These are phyloP conservation scores for Fonsecaea pugnacius DNA, from an alignment of 2,329 filamentous ascomycete species.

Conservation along the genomic window DNA sequence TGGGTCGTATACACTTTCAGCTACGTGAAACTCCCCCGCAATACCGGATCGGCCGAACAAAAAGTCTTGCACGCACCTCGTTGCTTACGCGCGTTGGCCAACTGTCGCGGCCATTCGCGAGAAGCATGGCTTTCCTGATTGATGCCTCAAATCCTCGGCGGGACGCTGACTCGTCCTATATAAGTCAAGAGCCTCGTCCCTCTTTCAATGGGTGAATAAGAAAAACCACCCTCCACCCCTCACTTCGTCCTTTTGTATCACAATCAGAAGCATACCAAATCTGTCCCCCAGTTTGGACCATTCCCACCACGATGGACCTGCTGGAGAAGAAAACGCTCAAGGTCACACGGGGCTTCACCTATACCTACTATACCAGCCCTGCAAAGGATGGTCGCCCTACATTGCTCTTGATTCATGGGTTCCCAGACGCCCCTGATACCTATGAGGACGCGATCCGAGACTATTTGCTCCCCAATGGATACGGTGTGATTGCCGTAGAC, in stretches of 20 bases:
- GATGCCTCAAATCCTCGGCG: background rate
- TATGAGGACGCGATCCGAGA: slow-evolving; percentile 49
- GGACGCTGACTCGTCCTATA: background rate
- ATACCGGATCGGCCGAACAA: background rate
- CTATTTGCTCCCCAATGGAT: slow-evolving; percentile 46
- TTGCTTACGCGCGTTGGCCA: background rate
- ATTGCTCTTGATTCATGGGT: slow-evolving; percentile 55
- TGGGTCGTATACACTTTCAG: background rate
- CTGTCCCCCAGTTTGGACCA: no score
- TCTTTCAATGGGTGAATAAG: background rate
- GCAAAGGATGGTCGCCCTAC: slow-evolving; percentile 38
- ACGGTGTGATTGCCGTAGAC: slow-evolving; percentile 49
- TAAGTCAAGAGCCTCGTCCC: slow-evolving; percentile 2
- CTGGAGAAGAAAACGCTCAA: slow-evolving; percentile 25
- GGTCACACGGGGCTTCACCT: slow-evolving; percentile 39
- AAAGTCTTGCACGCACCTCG: background rate
- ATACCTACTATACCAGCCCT: slow-evolving; percentile 48
- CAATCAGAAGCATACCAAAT: background rate
- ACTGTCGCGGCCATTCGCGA: background rate
- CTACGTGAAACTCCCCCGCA: background rate
- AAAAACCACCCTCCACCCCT: background rate
- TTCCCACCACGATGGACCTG: slow-evolving; percentile 13
- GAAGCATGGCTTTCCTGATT: background rate
- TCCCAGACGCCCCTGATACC: slow-evolving; percentile 53
- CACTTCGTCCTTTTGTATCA: background rate